Conservation (phyloP, 306 rosid genomes). For the Bauhinia variegata region DNA sequence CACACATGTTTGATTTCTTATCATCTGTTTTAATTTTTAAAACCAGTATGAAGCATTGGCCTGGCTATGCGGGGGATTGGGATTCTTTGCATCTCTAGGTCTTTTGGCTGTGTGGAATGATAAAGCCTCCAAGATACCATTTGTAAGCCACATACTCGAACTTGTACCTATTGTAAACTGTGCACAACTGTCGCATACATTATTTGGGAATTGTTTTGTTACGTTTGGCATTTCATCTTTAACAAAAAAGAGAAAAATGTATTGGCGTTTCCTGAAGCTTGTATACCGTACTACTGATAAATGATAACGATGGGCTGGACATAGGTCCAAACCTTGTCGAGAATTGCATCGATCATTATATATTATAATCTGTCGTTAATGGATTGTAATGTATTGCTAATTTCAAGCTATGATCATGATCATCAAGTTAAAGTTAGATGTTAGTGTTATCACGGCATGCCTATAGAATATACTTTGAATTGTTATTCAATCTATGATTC, state of each 20-base stretch:
- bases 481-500: no score
- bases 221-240: not conserved
- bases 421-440: slow-evolving; percentile 18
- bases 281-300: no score
- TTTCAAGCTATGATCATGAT: not conserved
- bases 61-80: slow-evolving; percentile 90
- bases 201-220: slow-evolving; percentile 6
- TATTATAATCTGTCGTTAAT: no score
- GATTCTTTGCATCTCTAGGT: slow-evolving; percentile 76
- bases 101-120: slow-evolving; percentile 85
- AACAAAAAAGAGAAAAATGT: no score
- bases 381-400: not conserved
- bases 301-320: no score
- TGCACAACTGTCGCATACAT: not conserved
- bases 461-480: slow-evolving; percentile 7
- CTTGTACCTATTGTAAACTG: not conserved
- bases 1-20: not conserved
- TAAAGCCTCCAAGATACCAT: slow-evolving; percentile 85
- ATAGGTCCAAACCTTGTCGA: no score
- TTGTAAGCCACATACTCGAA: slow-evolving; percentile 51
- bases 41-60: slow-evolving; percentile 91
- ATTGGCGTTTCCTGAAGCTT: no score
- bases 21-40: not conserved
- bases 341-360: no score
- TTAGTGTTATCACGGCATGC: slow-evolving; percentile 16